A percentile compares a stretch with the other conserved stretches of the same genome.
phyloP scores from a whole-genome alignment of 805 yeast species.

The Candida odintsovae region DNA sequence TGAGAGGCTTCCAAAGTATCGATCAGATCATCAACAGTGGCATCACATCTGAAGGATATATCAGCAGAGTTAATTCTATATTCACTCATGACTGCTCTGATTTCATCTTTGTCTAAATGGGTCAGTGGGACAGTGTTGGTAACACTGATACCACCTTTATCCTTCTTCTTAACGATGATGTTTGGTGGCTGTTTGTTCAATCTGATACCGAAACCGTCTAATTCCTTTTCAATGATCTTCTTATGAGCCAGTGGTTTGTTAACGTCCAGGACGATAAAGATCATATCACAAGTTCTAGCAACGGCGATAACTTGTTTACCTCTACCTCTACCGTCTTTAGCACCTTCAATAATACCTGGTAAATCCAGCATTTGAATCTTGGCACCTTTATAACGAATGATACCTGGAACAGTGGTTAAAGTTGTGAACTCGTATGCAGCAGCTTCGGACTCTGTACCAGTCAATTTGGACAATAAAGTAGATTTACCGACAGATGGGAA shows the following conservation, averaged over 20 bases:
- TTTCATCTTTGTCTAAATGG: constrained; percentile 86
- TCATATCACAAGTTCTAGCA: constrained; percentile 93
- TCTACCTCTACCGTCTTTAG: constrained; percentile 87
- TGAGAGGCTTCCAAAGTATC: constrained; percentile 88
- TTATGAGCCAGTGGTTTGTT: constrained; percentile 94
- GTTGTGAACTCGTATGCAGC: constrained; percentile 98
- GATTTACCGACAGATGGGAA: constrained; percentile 91
- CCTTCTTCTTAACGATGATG: constrained; percentile 86
- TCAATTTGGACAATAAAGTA: constrained; percentile 78
- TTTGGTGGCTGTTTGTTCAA: constrained; percentile 91
- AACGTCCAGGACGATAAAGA: constrained; percentile 92
- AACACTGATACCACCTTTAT: constrained; percentile 91
- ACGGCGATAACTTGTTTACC: constrained; percentile 98
- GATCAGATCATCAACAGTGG: constrained; percentile 93
- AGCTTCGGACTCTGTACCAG: constrained; percentile 97
- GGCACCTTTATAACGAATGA: constrained; percentile 93
- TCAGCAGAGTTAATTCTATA: constrained; percentile 95
- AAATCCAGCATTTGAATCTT: constrained; percentile 93
- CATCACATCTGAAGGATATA: constrained; percentile 94
- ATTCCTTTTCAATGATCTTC: constrained; percentile 86
- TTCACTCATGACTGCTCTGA: constrained; percentile 93
- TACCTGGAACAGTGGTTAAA: constrained; percentile 95
- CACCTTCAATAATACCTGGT: constrained; percentile 89
- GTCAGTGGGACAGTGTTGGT: constrained; percentile 92
- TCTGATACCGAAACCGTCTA: constrained; percentile 97